Evolutionary conservation across 257 asterid genomes (phyloP).

Genomic region (Datura wrightii): DNA sequence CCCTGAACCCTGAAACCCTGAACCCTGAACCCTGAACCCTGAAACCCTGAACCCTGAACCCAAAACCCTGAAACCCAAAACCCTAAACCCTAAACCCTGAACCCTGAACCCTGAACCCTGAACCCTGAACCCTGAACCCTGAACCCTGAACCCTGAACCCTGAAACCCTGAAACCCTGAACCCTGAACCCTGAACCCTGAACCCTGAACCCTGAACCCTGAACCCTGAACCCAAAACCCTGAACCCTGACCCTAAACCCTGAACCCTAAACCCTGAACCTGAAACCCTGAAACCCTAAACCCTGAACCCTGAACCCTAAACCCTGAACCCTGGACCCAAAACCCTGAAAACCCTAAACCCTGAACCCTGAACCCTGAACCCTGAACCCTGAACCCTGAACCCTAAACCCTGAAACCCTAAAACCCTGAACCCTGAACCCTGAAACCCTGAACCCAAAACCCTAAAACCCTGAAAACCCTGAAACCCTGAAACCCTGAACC

Average conservation of each 20-base stretch:
- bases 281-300: neutral
- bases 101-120: conserved; percentile 32
- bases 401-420: neutral
- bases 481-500: conserved; percentile 27
- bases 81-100: conserved; percentile 33
- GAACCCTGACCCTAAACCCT: too few relatives aligned
- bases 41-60: conserved; percentile 32
- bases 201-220: conserved; percentile 28
- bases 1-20: conserved; percentile 31
- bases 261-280: conserved; percentile 4
- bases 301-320: neutral
- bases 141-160: conserved; percentile 28
- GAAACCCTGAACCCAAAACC: conserved; percentile 14
- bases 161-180: conserved; percentile 10
- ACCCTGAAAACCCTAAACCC: too few relatives aligned
- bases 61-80: conserved; percentile 31
- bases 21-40: conserved; percentile 32
- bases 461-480: neutral
- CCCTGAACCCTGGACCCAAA: conserved; percentile 12
- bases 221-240: conserved; percentile 32
- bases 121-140: conserved; percentile 31
- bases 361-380: conserved; percentile 13
- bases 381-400: conserved; percentile 4
- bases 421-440: conserved; percentile 22
- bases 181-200: conserved; percentile 25